Evolutionary conservation across 106 monocot genomes (phyloP).

Genomic region (Platanthera zijinensis): DNA sequence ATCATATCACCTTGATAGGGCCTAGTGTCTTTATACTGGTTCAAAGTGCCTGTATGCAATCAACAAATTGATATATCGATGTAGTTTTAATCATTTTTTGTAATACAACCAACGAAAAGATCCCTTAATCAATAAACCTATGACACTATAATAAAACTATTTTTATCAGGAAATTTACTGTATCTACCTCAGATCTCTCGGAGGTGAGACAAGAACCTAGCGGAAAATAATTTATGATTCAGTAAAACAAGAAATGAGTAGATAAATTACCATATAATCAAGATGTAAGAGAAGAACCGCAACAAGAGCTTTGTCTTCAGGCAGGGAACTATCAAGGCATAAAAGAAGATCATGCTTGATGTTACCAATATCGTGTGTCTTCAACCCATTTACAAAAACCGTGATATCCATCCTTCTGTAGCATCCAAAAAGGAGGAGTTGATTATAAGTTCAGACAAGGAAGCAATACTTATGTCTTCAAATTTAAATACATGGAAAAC

Average conservation of each 20-base stretch:
- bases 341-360: slow-evolving; percentile 38
- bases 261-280: slow-evolving; percentile 33
- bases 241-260: background rate
- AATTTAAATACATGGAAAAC: background rate
- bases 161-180: background rate
- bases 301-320: slow-evolving; percentile 24
- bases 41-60: background rate
- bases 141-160: background rate
- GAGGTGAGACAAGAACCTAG: background rate
- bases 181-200: background rate
- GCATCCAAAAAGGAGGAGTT: background rate
- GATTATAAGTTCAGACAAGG: background rate
- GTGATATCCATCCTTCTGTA: slow-evolving; percentile 24
- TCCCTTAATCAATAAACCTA: background rate
- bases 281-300: slow-evolving; percentile 41
- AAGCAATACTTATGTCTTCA: background rate
- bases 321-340: slow-evolving; percentile 23
- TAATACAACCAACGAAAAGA: background rate
- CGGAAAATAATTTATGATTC: background rate
- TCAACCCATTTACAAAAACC: slow-evolving; percentile 29
- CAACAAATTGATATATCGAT: background rate
- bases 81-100: background rate
- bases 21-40: background rate
- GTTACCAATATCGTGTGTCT: slow-evolving; percentile 16
- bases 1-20: too few relatives aligned